Conservation (phyloP, 1,284 basidiomycete species). For the Tilletia walkeri region DNA sequence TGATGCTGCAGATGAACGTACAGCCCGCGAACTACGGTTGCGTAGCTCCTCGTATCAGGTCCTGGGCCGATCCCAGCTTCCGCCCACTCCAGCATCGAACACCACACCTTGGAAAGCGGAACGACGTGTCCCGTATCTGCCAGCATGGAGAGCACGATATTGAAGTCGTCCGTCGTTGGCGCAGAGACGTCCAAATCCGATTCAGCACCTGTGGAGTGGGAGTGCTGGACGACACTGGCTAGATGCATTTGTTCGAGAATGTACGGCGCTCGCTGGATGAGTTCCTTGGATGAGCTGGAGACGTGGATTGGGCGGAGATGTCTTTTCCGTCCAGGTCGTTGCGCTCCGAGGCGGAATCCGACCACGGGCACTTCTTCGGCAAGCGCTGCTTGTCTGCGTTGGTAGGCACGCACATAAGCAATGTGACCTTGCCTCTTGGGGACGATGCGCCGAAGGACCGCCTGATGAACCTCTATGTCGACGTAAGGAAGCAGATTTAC, state of each 20-base stretch:
- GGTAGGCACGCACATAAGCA: neutral
- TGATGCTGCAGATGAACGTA: neutral
- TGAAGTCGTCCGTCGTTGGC: constrained; percentile 30
- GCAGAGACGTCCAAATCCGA: neutral
- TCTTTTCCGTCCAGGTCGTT: neutral
- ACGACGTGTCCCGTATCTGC: constrained; percentile 38
- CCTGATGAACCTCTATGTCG: neutral
- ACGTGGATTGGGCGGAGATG: neutral
- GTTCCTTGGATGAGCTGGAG: too few relatives aligned
- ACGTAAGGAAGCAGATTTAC: constrained; percentile 6
- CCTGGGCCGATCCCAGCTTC: too few relatives aligned
- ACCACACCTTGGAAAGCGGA: constrained; percentile 30
- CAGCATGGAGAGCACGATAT: constrained; percentile 39
- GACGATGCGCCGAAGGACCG: constrained; percentile 1
- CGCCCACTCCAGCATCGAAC: constrained; percentile 24
- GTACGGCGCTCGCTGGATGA: neutral
- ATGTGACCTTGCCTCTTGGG: neutral
- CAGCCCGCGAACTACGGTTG: constrained; percentile 9
- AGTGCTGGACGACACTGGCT: neutral
- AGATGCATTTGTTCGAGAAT: constrained; percentile 6
- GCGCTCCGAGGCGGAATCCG: neutral
- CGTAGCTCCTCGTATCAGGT: constrained; percentile 15
- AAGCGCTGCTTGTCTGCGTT: neutral
- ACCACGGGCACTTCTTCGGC: neutral
- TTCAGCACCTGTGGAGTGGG: neutral